Base-by-base conservation (phyloP, 306 rosid genomes). In the Vachellia pachyceras region DNA sequence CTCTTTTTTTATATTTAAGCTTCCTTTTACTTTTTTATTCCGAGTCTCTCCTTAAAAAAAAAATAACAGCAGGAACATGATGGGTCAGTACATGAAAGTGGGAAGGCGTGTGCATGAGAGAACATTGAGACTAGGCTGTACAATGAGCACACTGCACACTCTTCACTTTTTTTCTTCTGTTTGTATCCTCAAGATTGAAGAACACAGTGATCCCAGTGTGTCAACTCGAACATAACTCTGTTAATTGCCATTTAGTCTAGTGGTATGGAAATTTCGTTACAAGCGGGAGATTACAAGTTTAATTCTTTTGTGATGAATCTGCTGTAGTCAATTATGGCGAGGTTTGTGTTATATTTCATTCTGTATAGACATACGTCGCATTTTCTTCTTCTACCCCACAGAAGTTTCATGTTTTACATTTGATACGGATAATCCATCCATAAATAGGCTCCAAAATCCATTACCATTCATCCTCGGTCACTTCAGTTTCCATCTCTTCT, bases 71-170 rank as follows among this genome's bases (percentile, higher is more conserved):
- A 2, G 33, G 33, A 22, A 22, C 14, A 14, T 60, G 66, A 54
- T n/a, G 22, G 60, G 22, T 50, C 57, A 15, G 22, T 50, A 52
- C 84, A 80, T 73, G 60, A 79, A 73, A 85, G 73, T 14, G 33
- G 75, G 78, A 87, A 79, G 75, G 73, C 82, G 60, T 63, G 45
- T 76, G 90, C 91, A 88, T 83, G 91, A 87, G 91, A 85, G 90
- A 86, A 80, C 86, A 79, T 17, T 79, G 75, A 55, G 50, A 45
- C 13, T 12, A 12, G 50, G 78, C 50, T 22, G 20, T 58, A 13
- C 61, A 29, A 5, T 5, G 22, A 5, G 22, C 22, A 50, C 54
- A 47, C 6, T 46, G 22, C 57, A 17, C 52, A 46, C 52, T 46
- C 52, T 12, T 13, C n/a, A 1, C 17, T 13, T 15, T 13, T 5